Base-by-base conservation (phyloP, 2,329 filamentous ascomycete species). In the Mariannaea sp. region DNA sequence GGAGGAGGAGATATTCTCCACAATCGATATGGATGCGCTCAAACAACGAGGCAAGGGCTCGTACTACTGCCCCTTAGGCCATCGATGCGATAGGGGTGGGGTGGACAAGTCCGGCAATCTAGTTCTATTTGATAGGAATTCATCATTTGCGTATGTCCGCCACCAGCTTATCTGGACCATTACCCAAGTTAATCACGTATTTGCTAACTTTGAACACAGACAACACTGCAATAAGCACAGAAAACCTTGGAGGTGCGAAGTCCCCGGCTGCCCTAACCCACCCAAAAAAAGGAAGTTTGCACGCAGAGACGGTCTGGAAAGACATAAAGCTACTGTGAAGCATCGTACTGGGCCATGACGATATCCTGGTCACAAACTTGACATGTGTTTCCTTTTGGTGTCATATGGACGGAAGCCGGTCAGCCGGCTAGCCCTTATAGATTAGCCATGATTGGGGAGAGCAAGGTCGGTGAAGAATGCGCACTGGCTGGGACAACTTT, bases 161-260 rank as follows among this genome's bases (percentile, higher is more conserved):
- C 53, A 46, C 46, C 47, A 56, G 16, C 22, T 40, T 43, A 36
- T 49, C 39, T 36, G 35, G 48, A 55, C 22, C n/a, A n/a, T 14
- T 39, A 33, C 22, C n/a, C 22, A 43, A 17, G 26, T 20, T 30
- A 40, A 53, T 53, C 44, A 36, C 35, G n/a, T 42, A 44, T 50
- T 14, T 41, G 57, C 64, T 66, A 49, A 66, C 55, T 44, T 41
- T 33, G 40, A 24, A 46, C 55, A 53, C 57, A 76, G 73, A 45
- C 73, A 75, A 61, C 73, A 76, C 57, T 71, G 72, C 52, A 74
- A 76, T 61, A 76, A 76, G 40, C 73, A 76, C 54, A 67, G 70
- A 20, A 75, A 75, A 55, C 73, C 73, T 13, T 75, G 71, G 70
- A 69, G 70, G 17, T 76, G 73, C 59, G 67, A 70, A 33, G 49